A percentile compares a stretch with the other conserved stretches of the same genome.
Evolutionary conservation across 2,329 filamentous ascomycete genomes (phyloP).

Genomic region (Fusarium mexicanum): DNA sequence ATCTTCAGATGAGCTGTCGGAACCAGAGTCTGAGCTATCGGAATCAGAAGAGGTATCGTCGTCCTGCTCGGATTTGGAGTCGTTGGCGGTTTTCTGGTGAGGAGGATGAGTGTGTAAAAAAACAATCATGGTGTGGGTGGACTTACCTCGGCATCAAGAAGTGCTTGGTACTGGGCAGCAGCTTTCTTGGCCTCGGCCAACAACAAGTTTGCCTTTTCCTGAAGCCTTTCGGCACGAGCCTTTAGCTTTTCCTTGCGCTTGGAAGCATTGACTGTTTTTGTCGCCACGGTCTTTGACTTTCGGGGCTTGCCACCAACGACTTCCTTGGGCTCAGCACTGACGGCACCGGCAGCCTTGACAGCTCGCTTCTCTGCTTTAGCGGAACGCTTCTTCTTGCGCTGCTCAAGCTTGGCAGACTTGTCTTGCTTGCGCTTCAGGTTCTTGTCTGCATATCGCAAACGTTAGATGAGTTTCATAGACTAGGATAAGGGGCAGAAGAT

Average conservation of each 20-base stretch:
- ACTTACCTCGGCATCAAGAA: conserved; percentile 39
- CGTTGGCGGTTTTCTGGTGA: conserved; percentile 19
- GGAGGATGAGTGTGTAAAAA: neutral
- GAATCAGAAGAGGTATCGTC: conserved; percentile 37
- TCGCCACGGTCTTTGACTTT: conserved; percentile 33
- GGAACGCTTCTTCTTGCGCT: conserved; percentile 51
- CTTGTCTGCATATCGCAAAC: conserved; percentile 16
- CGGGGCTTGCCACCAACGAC: conserved; percentile 42
- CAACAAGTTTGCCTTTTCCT: conserved; percentile 48
- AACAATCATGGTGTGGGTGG: neutral
- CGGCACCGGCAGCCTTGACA: conserved; percentile 46
- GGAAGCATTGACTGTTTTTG: conserved; percentile 48
- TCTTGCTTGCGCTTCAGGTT: conserved; percentile 24
- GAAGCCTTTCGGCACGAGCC: conserved; percentile 50
- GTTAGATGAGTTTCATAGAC: neutral
- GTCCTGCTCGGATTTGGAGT: conserved; percentile 29
- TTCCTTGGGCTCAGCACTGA: conserved; percentile 47
- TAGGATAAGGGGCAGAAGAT: neutral
- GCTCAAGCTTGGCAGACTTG: conserved; percentile 29
- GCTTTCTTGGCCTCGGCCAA: conserved; percentile 52
- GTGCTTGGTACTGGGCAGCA: conserved; percentile 42
- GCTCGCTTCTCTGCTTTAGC: conserved; percentile 51
- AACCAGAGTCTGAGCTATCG: conserved; percentile 30
- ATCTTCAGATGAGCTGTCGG: conserved; percentile 32
- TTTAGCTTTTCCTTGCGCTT: conserved; percentile 52